Conservation (phyloP, 768 basidiomycete genomes). For the Sporobolomyces phaffii region DNA sequence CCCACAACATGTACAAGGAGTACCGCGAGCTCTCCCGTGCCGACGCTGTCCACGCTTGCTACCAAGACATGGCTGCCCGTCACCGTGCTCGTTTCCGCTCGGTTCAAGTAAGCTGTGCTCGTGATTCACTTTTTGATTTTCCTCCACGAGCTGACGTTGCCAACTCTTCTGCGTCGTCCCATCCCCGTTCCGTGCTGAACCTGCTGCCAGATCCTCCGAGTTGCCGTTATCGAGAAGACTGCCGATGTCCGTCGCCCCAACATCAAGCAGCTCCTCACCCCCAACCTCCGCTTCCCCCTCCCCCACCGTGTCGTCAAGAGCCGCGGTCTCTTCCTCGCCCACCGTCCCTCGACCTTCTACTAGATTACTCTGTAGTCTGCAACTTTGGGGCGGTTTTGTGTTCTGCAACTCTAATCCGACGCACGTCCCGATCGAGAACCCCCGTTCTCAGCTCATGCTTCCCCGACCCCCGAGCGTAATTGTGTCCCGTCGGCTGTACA, state of each 20-base stretch:
- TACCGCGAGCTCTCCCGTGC: conserved; percentile 92
- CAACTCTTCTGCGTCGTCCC: neutral
- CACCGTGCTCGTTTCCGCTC: conserved; percentile 99
- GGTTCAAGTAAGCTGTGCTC: conserved; percentile 66
- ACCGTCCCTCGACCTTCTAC: conserved; percentile 44
- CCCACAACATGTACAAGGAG: conserved; percentile 99
- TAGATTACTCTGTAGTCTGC: conserved; percentile 25
- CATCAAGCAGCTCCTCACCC: conserved; percentile 90
- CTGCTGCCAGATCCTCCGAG: conserved; percentile 75
- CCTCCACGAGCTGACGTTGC: neutral
- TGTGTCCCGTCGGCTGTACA: too few relatives aligned
- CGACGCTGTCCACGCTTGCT: conserved; percentile 90
- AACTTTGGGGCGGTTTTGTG: too few relatives aligned
- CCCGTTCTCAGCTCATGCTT: too few relatives aligned
- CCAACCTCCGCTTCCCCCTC: conserved; percentile 92
- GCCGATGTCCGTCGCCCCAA: conserved; percentile 91
- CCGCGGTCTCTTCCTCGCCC: conserved; percentile 72
- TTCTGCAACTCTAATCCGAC: too few relatives aligned
- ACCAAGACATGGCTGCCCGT: conserved; percentile 99
- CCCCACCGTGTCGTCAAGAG: conserved; percentile 72
- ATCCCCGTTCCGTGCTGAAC: neutral
- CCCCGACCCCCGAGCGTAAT: too few relatives aligned
- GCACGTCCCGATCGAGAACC: too few relatives aligned
- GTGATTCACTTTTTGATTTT: too few relatives aligned
- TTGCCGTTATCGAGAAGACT: conserved; percentile 87